Conservation (phyloP, 208 protist species). For the Leishmania major region DNA sequence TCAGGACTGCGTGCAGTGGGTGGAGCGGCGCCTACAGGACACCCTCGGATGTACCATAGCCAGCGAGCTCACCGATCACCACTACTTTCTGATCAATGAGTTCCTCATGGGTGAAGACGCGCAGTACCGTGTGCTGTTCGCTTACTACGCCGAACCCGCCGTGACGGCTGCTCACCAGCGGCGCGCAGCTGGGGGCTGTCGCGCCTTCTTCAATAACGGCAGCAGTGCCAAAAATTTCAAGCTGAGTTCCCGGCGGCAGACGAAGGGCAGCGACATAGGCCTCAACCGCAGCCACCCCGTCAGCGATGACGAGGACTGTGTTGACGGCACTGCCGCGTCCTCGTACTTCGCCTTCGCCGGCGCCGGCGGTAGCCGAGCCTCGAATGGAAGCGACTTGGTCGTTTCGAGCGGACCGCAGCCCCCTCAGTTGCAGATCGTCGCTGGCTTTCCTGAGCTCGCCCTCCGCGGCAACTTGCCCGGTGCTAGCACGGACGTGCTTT, state of each 20-base stretch:
- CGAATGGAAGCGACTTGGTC: background rate
- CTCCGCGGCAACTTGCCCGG: conserved; percentile 34
- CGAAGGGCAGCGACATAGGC: conserved; percentile 5
- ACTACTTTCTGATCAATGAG: conserved; percentile 68
- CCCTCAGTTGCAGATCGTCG: conserved; percentile 39
- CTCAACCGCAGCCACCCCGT: conserved; percentile 24
- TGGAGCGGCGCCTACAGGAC: conserved; percentile 63
- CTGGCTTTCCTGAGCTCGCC: conserved; percentile 36
- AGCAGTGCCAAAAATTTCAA: background rate
- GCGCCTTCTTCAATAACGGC: background rate
- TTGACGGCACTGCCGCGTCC: background rate
- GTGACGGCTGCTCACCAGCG: conserved; percentile 2
- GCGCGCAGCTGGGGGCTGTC: background rate
- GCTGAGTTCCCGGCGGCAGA: conserved; percentile 7
- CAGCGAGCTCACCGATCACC: conserved; percentile 46
- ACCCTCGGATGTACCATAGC: conserved; percentile 52
- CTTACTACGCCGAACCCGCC: conserved; percentile 57
- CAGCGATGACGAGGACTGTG: conserved; percentile 25
- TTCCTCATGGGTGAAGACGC: conserved; percentile 88
- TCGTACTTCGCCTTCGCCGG: conserved; percentile 4
- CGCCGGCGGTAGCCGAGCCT: background rate
- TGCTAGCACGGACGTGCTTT: conserved; percentile 64
- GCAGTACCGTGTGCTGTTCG: conserved; percentile 65
- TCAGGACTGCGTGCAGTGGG: conserved; percentile 80
- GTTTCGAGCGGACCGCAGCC: background rate